Evolutionary conservation across 192 early-diverging fungal genomes (phyloP).

Genomic region (Coemansia sp.): DNA sequence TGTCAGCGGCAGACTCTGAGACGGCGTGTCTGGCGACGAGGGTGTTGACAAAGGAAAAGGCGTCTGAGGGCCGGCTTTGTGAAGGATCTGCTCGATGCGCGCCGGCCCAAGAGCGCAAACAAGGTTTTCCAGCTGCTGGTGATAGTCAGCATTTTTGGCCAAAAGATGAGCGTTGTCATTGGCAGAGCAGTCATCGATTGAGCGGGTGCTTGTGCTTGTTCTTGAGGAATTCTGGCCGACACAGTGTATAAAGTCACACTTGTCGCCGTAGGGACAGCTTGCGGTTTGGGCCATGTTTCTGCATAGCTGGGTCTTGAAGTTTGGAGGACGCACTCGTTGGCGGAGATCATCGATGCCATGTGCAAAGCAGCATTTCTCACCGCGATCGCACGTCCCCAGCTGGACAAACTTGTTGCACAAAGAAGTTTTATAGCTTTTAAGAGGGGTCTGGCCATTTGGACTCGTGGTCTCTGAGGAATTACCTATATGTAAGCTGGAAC

Average conservation of each 20-base stretch:
- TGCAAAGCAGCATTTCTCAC: slow-evolving; percentile 31
- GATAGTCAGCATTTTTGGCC: neutral
- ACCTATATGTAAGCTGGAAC: no score
- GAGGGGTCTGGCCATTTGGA: neutral
- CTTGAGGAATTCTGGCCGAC: neutral
- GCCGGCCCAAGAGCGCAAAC: neutral
- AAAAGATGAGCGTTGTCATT: neutral
- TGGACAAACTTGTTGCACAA: slow-evolving; percentile 23
- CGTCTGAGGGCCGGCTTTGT: neutral
- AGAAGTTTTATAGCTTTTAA: slow-evolving; percentile 38
- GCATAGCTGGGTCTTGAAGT: slow-evolving; percentile 31
- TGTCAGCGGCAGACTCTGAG: neutral
- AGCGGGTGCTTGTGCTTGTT: neutral
- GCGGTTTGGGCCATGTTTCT: slow-evolving; percentile 20
- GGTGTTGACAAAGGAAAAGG: neutral
- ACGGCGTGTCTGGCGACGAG: neutral
- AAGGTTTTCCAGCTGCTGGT: neutral
- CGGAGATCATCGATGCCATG: slow-evolving; percentile 33
- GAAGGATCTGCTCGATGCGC: neutral
- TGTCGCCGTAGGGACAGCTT: slow-evolving; percentile 29
- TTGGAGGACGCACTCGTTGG: slow-evolving; percentile 20
- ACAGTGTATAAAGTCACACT: slow-evolving; percentile 47
- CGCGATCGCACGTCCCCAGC: slow-evolving; percentile 16
- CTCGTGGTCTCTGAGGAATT: neutral
- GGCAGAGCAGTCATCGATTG: neutral